A percentile compares a stretch with the other conserved stretches of the same genome.
Evolutionary conservation across 2,329 filamentous ascomycete genomes (phyloP).

Genomic region (Fusarium buxicola): DNA sequence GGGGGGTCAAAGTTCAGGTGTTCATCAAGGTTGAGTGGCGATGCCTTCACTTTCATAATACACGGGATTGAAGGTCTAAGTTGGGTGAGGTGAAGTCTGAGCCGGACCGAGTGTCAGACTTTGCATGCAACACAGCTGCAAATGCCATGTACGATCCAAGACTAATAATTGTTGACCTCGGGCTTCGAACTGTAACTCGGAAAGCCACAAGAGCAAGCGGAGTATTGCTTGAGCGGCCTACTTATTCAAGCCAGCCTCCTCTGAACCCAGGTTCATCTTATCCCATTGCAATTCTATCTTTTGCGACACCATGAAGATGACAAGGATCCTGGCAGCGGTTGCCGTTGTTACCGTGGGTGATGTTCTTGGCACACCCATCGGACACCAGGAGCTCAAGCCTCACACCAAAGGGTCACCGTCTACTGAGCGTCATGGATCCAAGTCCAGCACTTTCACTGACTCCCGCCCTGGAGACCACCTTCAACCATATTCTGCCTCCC

Average conservation of each 20-base stretch:
- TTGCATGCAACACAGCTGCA: neutral
- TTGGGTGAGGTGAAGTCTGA: too few species aligned
- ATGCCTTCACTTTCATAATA: neutral
- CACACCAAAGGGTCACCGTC: too few species aligned
- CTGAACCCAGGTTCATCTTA: neutral
- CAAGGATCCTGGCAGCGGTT: neutral
- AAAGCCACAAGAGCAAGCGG: too few species aligned
- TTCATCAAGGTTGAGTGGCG: neutral
- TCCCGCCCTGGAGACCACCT: too few species aligned
- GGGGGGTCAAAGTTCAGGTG: neutral
- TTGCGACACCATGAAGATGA: neutral
- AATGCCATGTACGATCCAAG: neutral
- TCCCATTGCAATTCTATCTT: neutral
- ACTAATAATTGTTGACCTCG: too few species aligned
- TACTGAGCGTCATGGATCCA: too few species aligned
- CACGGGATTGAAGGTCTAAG: too few species aligned
- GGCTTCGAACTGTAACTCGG: too few species aligned
- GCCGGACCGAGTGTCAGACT: too few species aligned
- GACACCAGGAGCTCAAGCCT: too few species aligned
- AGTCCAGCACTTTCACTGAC: too few species aligned
- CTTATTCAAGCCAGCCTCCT: neutral
- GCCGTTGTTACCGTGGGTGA: neutral
- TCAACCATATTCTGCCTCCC: too few species aligned
- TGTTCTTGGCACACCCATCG: neutral
- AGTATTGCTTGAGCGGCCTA: neutral